Conservation (phyloP, 495 filamentous ascomycete species). For the Xylaria longipes region DNA sequence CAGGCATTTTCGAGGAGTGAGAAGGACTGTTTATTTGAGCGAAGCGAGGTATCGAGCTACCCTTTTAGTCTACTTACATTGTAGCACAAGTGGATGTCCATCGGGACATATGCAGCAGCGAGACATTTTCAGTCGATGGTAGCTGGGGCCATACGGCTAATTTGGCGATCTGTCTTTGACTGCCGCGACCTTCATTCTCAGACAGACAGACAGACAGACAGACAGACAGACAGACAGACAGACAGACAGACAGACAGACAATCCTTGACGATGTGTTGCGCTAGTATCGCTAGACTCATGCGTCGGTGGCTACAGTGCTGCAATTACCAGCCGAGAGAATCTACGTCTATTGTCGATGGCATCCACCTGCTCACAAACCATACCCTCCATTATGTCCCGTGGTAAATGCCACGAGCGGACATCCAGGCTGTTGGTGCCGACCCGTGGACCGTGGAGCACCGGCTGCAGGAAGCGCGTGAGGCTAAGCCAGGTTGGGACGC, state of each 20-base stretch:
- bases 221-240: no score
- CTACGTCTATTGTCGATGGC: not conserved
- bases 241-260: no score
- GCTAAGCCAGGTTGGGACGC: constrained; percentile 17
- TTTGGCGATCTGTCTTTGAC: not conserved
- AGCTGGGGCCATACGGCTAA: not conserved
- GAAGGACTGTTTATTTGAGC: not conserved
- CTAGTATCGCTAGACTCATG: not conserved
- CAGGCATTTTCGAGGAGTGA: not conserved
- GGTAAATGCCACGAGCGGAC: not conserved
- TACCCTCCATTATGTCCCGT: not conserved
- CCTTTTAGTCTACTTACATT: not conserved
- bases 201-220: no score
- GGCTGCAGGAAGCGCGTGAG: not conserved
- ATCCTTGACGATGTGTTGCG: not conserved
- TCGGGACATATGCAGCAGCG: not conserved
- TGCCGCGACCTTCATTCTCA: not conserved
- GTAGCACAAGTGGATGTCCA: not conserved
- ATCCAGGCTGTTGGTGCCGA: not conserved
- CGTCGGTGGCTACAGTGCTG: not conserved
- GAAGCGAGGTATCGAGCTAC: not conserved
- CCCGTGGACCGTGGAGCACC: not conserved
- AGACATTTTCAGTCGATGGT: not conserved
- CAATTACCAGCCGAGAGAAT: not conserved
- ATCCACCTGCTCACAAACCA: not conserved